Percentiles rank a stretch among this genome's conserved stretches.
Evolutionary conservation across 2,329 filamentous ascomycete genomes (phyloP).

Genomic region (Aspergillus pseudotamarii): DNA sequence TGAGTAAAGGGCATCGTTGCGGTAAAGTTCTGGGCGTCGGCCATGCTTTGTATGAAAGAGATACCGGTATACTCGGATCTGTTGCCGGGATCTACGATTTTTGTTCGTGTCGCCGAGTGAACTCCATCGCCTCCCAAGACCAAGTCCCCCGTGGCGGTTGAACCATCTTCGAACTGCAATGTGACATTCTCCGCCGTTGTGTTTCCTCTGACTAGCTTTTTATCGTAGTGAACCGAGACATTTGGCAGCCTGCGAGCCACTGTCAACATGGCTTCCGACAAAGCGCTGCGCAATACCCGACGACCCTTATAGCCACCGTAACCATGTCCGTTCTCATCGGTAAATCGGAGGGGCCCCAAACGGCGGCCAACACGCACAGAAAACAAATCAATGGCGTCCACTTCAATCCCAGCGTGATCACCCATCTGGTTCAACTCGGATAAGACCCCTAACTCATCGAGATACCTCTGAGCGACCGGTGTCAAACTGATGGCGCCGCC

Average conservation of each 20-base stretch:
- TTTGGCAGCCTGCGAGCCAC: conserved; percentile 24
- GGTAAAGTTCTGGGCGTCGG: conserved; percentile 23
- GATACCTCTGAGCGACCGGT: conserved; percentile 37
- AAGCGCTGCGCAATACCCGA: conserved; percentile 35
- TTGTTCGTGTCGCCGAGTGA: conserved; percentile 39
- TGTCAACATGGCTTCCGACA: conserved; percentile 36
- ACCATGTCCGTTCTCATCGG: conserved; percentile 30
- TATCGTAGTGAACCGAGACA: conserved; percentile 9
- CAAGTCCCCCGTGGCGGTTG: conserved; percentile 35
- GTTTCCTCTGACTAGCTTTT: conserved; percentile 13
- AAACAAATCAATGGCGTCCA: conserved; percentile 35
- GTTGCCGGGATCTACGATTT: conserved; percentile 37
- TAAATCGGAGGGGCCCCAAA: conserved; percentile 34
- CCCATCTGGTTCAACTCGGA: conserved; percentile 32
- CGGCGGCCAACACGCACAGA: conserved; percentile 34
- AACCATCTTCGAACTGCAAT: conserved; percentile 36
- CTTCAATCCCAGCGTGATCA: conserved; percentile 32
- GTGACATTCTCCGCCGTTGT: conserved; percentile 23
- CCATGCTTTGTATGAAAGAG: conserved; percentile 39
- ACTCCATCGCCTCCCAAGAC: conserved; percentile 44
- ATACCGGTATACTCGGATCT: conserved; percentile 44
- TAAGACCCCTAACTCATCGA: conserved; percentile 38
- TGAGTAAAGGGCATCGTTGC: conserved; percentile 25
- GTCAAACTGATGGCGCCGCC: conserved; percentile 43
- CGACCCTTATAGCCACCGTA: conserved; percentile 31